Percentiles rank a stretch among this genome's conserved stretches.
phyloP scores from a whole-genome alignment of 176 grass and related monocot species.

The Cenchrus americanus region DNA sequence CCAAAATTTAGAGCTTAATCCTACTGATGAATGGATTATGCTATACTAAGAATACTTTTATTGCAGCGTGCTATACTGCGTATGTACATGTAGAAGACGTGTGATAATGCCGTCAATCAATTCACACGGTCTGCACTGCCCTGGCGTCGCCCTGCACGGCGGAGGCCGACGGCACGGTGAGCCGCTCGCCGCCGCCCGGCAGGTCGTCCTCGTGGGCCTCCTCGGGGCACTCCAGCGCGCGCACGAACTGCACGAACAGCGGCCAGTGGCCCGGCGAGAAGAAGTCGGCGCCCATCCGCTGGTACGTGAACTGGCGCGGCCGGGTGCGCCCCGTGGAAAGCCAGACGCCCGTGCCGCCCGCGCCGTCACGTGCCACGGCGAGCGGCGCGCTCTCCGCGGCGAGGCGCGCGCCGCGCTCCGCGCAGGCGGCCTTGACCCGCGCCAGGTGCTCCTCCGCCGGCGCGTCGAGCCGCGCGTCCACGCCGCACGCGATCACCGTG shows the following conservation, averaged over 20 bases:
- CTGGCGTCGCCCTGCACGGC: not conserved
- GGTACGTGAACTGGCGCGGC: constrained; percentile 58
- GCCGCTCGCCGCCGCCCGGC: not conserved
- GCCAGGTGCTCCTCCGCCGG: constrained; percentile 33
- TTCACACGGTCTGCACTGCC: constrained; percentile 56
- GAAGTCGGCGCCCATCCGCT: constrained; percentile 79
- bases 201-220: constrained; percentile 57
- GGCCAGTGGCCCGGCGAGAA: constrained; percentile 92
- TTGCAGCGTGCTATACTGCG: not conserved
- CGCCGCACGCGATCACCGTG: constrained; percentile 62
- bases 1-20: not conserved
- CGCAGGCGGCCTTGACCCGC: constrained; percentile 65
- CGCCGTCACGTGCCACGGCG: constrained; percentile 35
- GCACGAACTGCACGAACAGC: constrained; percentile 69
- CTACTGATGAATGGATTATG: not conserved
- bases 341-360: constrained; percentile 36
- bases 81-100: not conserved
- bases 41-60: not conserved
- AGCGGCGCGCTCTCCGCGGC: constrained; percentile 76
- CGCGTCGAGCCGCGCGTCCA: constrained; percentile 44
- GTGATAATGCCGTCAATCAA: not conserved
- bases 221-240: constrained; percentile 48
- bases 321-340: constrained; percentile 36
- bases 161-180: constrained; percentile 19
- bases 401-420: constrained; percentile 46